phyloP scores from a whole-genome alignment of 352 stramenopile genomes.

The Phytophthora cryptogea region DNA sequence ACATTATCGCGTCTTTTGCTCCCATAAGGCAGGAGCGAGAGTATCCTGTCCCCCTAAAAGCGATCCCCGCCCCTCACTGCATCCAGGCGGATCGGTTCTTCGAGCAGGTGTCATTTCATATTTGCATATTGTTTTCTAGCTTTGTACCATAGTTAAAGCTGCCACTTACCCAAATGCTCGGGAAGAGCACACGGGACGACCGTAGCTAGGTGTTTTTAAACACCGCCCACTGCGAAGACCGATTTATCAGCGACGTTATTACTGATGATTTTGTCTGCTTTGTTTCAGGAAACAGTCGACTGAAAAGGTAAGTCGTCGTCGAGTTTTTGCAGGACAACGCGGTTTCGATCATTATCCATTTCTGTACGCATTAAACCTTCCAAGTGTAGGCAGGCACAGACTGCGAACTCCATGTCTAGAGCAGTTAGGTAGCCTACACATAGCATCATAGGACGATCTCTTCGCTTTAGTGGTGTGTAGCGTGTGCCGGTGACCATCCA shows the following conservation, averaged over 20 bases:
- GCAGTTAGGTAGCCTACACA: constrained; percentile 2
- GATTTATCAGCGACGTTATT: constrained; percentile 3
- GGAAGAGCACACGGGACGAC: constrained; percentile 22
- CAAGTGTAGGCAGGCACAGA: neutral
- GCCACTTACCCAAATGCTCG: constrained; percentile 15
- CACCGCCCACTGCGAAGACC: constrained; percentile 65
- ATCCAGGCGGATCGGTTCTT: constrained; percentile 24
- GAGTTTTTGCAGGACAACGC: neutral
- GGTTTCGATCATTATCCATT: constrained; percentile 14
- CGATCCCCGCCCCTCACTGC: constrained; percentile 7
- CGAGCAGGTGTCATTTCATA: constrained; percentile 36
- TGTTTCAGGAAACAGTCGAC: too few relatives aligned
- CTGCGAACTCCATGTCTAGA: neutral
- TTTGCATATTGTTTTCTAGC: constrained; percentile 51
- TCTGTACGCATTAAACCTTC: constrained; percentile 6
- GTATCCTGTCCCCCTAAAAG: constrained; percentile 10
- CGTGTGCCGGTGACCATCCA: constrained; percentile 5
- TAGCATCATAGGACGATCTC: neutral
- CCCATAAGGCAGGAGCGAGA: constrained; percentile 33
- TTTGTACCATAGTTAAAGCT: constrained; percentile 72
- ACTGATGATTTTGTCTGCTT: too few relatives aligned
- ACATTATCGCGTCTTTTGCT: constrained; percentile 24
- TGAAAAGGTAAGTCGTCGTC: neutral
- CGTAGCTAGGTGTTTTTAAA: constrained; percentile 88
- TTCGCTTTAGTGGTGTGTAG: neutral